Percentiles rank a stretch among this genome's conserved stretches.
Conservation (phyloP, 257 asterid genomes). For the Buddleja alternifolia region DNA sequence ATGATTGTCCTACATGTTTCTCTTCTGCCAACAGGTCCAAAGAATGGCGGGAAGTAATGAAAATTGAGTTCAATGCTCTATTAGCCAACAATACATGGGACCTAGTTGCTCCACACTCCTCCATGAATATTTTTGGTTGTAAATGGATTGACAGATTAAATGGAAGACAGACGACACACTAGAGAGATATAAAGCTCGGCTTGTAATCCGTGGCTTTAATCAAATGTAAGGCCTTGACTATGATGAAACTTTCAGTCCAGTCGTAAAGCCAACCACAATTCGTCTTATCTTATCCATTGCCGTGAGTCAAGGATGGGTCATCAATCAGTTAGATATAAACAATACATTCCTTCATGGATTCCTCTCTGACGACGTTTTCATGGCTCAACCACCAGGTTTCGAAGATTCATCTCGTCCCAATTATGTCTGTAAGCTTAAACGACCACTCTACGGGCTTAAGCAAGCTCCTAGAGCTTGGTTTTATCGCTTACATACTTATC, state of each 20-base stretch:
- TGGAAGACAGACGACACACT: constrained; percentile 24
- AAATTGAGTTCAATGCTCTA: too few species aligned
- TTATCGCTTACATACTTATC: neutral
- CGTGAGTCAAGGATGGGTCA: neutral
- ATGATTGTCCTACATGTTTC: too few species aligned
- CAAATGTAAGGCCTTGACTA: constrained; percentile 29
- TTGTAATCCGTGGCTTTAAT: constrained; percentile 30
- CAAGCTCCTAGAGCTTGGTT: constrained; percentile 10
- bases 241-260: constrained; percentile 30
- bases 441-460: neutral
- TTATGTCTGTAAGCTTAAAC: neutral
- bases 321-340: neutral
- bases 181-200: constrained; percentile 11
- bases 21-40: too few species aligned
- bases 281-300: neutral
- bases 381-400: neutral
- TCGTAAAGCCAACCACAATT: neutral
- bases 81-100: too few species aligned
- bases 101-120: too few species aligned
- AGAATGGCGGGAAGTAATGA: too few species aligned
- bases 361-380: neutral
- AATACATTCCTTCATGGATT: neutral
- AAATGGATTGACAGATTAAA: constrained; percentile 36
- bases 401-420: neutral
- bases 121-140: neutral